Base-by-base conservation (phyloP, 2,329 filamentous ascomycete species). In the Cryphonectria japonica region DNA sequence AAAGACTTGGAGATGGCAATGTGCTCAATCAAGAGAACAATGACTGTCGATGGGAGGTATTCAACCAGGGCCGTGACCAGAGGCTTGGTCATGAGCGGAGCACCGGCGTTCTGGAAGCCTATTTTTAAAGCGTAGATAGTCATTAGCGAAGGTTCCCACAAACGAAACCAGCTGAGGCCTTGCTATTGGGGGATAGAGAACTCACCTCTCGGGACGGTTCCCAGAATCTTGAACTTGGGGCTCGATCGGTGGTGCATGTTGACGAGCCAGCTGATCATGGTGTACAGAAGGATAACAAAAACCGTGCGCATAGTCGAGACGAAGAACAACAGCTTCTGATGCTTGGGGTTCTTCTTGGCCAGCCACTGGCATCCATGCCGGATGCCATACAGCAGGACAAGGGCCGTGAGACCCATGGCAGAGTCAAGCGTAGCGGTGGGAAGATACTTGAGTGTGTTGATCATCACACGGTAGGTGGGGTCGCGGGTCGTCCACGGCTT, bases 1-100 rank as follows among this genome's bases (percentile, higher is more conserved):
- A 99, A 98, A 0, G 95, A 98, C 80, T 98, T 99, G 26, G 95
- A 94, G 74, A 98, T 98, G 64, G 95, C 94, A 76, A 98, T 97
- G 79, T 98, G 95, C 81, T 98, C 96, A 73, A 98, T 97, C 50
- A 98, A 86, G 70, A 98, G 86, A n/a, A 99, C 95, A 75, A 98
- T 97, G 67, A 98, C 91, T 0, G 92, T 91, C 9, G 93, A 92
- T 0, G 96, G 96, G 4, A 98, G 84, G 74, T 98, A 87, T 60
- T 85, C 84, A 0, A 87, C 85, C 77, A 97, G 94, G 0, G 88
- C 82, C 1, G 83, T 85, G 77, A 97, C 87, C 67, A 98, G 88
- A 0, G 85, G 80, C 0, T 80, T 81, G 74, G 92, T 89, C 72
- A 98, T 83, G 0, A 82, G 84, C 0, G 96, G 96, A 6, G 92